Base-by-base conservation (phyloP, 108 stramenopile species). In the Conticribra guillardii region DNA sequence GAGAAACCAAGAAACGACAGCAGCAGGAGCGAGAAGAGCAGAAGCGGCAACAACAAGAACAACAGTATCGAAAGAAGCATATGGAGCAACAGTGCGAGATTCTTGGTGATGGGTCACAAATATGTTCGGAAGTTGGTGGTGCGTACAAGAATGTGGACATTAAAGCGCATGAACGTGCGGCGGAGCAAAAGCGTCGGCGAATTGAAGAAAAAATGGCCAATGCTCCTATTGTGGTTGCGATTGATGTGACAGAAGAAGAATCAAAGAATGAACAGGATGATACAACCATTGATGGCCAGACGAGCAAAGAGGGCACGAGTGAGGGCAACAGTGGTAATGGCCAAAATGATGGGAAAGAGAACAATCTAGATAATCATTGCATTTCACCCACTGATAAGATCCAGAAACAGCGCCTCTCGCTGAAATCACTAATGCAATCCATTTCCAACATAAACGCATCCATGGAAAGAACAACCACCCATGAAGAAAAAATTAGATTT, bases 121-220 rank as follows among this genome's bases (percentile, higher is more conserved):
- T 33, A 28, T 74, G 74, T 24, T 53, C 37, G 17, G 65, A 57
- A 30, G 41, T 4, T 33, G 49, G 47, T 49, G 33, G 32, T 31
- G 33, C 28, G 18, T 26, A 41, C 11, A 11, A 14, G 46, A 31
- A 46, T 53, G 37, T 21, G 41, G 27, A 54, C 27, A 31, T 41
- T 16, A 68, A 57, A 50, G 67, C 61, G 16, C 61, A 56, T 14
- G 21, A 61, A 56, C 26, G 54, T n/a, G 60, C 28, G 15, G 67
- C 61, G 3, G 75, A 76, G 18, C 51, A 54, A 29, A 68, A 49
- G 19, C 41, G 30, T 21, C 49, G 53, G 29, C 67, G 67, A 34
- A 62, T 68, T 55, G 54, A 63, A 33, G 60, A 68, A 46, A 62
- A 63, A 21, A 74, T 74, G 73, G 64, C 51, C 0, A 74, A 66